Conservation (phyloP, 768 basidiomycete species). For the Pisolithus marmoratus region DNA sequence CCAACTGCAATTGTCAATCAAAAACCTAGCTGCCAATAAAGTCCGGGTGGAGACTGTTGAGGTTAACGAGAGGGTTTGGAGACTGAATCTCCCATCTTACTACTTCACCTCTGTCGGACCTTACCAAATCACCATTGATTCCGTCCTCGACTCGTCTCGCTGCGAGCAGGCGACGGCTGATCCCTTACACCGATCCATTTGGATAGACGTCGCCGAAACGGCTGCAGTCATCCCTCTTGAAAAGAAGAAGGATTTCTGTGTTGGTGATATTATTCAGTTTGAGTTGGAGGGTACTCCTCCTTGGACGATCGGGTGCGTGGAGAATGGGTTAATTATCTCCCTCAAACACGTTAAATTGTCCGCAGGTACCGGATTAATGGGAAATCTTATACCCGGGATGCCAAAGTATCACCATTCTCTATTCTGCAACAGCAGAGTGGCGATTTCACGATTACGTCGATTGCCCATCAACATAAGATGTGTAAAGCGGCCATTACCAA, state of each 20-base stretch:
- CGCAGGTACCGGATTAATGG: conserved; percentile 77
- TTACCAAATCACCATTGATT: conserved; percentile 73
- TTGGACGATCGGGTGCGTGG: conserved; percentile 76
- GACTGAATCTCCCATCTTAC: conserved; percentile 62
- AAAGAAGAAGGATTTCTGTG: conserved; percentile 75
- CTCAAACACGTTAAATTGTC: conserved; percentile 3
- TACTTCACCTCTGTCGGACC: conserved; percentile 74
- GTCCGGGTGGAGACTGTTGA: conserved; percentile 53
- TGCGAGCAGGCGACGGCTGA: conserved; percentile 74
- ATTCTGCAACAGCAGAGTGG: conserved; percentile 77
- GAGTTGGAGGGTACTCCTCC: conserved; percentile 91
- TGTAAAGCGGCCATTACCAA: conserved; percentile 81
- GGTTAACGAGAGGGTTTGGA: conserved; percentile 56
- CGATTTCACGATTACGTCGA: conserved; percentile 77
- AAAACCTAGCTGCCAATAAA: conserved; percentile 68
- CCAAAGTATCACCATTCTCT: conserved; percentile 80
- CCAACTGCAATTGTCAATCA: conserved; percentile 65
- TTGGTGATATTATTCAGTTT: conserved; percentile 86
- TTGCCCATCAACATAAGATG: conserved; percentile 90
- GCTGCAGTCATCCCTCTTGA: conserved; percentile 88
- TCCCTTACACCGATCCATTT: conserved; percentile 54
- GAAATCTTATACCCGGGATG: conserved; percentile 65
- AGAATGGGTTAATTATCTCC: not conserved
- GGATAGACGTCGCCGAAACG: conserved; percentile 95
- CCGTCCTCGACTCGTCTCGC: conserved; percentile 71